Evolutionary conservation across 441 rosid species (phyloP).

Genomic region (Eutrema salsugineum): DNA sequence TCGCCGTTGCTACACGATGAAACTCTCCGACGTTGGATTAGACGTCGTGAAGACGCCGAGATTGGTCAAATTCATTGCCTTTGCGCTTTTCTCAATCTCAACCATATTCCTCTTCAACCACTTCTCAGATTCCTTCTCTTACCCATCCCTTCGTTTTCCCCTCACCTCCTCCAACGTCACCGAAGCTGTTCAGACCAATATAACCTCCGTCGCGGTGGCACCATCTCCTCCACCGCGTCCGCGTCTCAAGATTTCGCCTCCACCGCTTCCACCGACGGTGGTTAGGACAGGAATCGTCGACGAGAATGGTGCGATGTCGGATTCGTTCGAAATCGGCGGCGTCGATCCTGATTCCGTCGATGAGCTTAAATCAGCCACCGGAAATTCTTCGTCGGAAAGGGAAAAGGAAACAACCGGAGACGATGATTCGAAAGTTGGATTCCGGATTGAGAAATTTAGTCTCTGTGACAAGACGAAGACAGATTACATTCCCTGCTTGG

Average conservation of each 20-base stretch:
- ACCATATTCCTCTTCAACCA: slow-evolving; percentile 24
- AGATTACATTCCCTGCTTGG: slow-evolving; percentile 48
- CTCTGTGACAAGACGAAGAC: slow-evolving; percentile 36
- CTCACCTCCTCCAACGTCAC: neutral
- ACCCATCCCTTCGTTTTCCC: slow-evolving; percentile 21
- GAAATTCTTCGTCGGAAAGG: slow-evolving; percentile 1
- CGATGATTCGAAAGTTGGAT: neutral
- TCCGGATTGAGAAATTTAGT: slow-evolving; percentile 23
- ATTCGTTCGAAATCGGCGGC: slow-evolving; percentile 48
- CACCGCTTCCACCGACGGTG: slow-evolving; percentile 37
- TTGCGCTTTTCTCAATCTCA: slow-evolving; percentile 36
- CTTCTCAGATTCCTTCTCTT: slow-evolving; percentile 33
- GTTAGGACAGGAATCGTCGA: slow-evolving; percentile 47
- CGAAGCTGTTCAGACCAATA: slow-evolving; percentile 9
- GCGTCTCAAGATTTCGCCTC: slow-evolving; percentile 27
- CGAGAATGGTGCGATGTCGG: slow-evolving; percentile 52
- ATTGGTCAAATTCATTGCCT: slow-evolving; percentile 38
- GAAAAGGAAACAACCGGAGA: neutral
- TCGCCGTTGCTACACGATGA: slow-evolving; percentile 13
- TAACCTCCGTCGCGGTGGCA: slow-evolving; percentile 2
- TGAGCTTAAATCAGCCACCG: slow-evolving; percentile 24
- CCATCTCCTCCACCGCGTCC: slow-evolving; percentile 33
- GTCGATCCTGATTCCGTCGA: slow-evolving; percentile 40
- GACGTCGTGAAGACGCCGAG: slow-evolving; percentile 35
- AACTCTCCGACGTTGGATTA: slow-evolving; percentile 17